Evolutionary conservation across 164 flowering plant species (phyloP).

Genomic region (Euptelea pleiosperma): DNA sequence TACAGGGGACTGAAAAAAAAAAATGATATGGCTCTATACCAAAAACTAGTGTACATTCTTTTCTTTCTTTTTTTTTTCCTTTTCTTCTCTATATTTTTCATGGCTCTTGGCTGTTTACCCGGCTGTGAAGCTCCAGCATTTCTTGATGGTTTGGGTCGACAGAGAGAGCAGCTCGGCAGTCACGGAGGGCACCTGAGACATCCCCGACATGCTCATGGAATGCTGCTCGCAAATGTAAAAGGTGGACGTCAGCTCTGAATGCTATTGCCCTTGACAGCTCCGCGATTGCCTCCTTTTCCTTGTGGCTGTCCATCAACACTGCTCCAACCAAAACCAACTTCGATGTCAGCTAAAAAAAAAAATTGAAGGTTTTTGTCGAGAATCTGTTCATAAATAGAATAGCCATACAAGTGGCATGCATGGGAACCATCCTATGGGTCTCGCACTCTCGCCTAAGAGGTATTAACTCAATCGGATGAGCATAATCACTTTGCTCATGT

Average conservation of each 20-base stretch:
- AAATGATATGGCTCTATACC: background rate
- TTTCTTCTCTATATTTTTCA: no score
- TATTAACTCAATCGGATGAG: no score
- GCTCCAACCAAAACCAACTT: slow-evolving; percentile 16
- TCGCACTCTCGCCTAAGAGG: no score
- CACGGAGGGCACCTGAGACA: slow-evolving; percentile 70
- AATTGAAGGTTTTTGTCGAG: no score
- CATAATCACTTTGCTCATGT: no score
- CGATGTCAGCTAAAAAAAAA: slow-evolving; percentile 10
- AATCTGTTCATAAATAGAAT: no score
- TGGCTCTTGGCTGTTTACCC: slow-evolving; percentile 88
- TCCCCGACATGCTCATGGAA: slow-evolving; percentile 90
- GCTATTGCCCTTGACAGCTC: slow-evolving; percentile 93
- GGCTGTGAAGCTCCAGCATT: slow-evolving; percentile 87
- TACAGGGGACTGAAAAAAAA: slow-evolving; percentile 10
- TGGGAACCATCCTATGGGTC: no score
- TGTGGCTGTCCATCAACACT: slow-evolving; percentile 98
- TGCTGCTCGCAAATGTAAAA: slow-evolving; percentile 88
- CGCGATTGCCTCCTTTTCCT: slow-evolving; percentile 85
- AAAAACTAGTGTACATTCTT: slow-evolving; percentile 17
- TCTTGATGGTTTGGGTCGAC: slow-evolving; percentile 96
- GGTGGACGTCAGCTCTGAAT: slow-evolving; percentile 94
- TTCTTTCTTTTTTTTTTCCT: background rate
- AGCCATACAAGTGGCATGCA: no score
- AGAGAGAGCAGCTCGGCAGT: slow-evolving; percentile 94